Evolutionary conservation across 306 rosid species (phyloP).

Genomic region (Abrus pulchellus): DNA sequence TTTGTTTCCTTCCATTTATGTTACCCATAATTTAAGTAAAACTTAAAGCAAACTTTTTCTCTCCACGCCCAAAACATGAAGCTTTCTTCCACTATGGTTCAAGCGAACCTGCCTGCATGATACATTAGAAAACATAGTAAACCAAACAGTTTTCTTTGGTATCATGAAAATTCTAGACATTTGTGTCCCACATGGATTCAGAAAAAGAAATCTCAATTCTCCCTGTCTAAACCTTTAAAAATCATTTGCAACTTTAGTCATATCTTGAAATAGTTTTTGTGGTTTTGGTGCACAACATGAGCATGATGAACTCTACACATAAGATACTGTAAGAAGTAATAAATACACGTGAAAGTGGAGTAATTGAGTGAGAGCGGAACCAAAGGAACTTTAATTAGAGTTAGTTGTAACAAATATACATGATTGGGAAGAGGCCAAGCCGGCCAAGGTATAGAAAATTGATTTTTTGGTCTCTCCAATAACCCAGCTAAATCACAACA

Average conservation of each 20-base stretch:
- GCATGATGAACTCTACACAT: neutral
- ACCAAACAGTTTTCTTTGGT: neutral
- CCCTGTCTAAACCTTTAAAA: neutral
- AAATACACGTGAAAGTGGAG: slow-evolving; percentile 13
- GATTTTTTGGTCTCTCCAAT: slow-evolving; percentile 33
- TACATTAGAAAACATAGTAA: neutral
- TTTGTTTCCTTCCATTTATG: slow-evolving; percentile 8
- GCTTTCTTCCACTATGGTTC: slow-evolving; percentile 16
- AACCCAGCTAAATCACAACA: slow-evolving; percentile 38
- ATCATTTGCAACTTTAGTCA: neutral
- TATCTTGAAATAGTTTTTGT: neutral
- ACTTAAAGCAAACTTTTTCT: slow-evolving; percentile 37
- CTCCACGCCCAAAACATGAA: neutral
- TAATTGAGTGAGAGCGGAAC: slow-evolving; percentile 38
- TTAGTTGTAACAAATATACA: slow-evolving; percentile 57
- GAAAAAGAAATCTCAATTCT: neutral
- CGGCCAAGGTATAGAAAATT: slow-evolving; percentile 40
- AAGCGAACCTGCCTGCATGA: slow-evolving; percentile 7
- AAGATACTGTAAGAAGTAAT: slow-evolving; percentile 2
- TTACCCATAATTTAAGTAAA: neutral
- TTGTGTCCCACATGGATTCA: neutral
- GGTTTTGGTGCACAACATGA: neutral
- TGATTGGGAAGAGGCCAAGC: slow-evolving; percentile 43
- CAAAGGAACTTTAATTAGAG: slow-evolving; percentile 18
- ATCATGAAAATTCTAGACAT: neutral